phyloP scores from a whole-genome alignment of 257 asterid species.

The Scutellaria minor region DNA sequence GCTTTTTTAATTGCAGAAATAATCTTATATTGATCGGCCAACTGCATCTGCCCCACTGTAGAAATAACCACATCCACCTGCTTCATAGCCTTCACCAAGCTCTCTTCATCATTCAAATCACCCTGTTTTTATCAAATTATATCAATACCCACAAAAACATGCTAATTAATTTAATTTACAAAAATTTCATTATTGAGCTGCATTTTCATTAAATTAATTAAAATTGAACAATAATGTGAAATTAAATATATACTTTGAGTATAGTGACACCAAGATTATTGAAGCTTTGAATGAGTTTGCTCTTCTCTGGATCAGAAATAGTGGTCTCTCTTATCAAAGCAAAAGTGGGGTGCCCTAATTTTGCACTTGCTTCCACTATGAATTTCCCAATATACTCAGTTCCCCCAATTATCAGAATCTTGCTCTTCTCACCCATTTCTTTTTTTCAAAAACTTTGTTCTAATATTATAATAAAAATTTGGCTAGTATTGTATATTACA shows the following conservation, averaged over 20 bases:
- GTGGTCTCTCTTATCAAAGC: slow-evolving; percentile 62
- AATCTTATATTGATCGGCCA: slow-evolving; percentile 62
- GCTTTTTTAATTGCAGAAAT: slow-evolving; percentile 76
- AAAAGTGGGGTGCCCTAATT: slow-evolving; percentile 71
- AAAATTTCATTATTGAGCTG: too few species aligned
- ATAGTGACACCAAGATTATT: slow-evolving; percentile 58
- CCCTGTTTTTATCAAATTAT: slow-evolving; percentile 36
- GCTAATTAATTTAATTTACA: too few species aligned
- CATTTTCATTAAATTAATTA: too few species aligned
- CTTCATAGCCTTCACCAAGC: slow-evolving; percentile 68
- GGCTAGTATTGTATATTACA: too few species aligned
- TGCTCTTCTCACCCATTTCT: slow-evolving; percentile 65
- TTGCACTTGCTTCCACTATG: slow-evolving; percentile 69
- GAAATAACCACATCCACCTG: slow-evolving; percentile 78
- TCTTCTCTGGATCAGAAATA: slow-evolving; percentile 57
- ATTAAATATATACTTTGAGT: slow-evolving; percentile 42
- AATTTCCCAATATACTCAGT: slow-evolving; percentile 76
- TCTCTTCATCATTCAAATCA: slow-evolving; percentile 60
- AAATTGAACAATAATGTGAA: background rate
- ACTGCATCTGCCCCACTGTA: slow-evolving; percentile 53
- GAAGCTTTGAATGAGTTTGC: slow-evolving; percentile 54
- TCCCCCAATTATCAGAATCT: slow-evolving; percentile 77
- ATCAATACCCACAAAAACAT: too few species aligned
- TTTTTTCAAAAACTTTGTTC: background rate
- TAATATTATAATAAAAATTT: background rate